Evolutionary conservation across 108 stramenopile species (phyloP).

Genomic region (Fistulifera solaris): DNA sequence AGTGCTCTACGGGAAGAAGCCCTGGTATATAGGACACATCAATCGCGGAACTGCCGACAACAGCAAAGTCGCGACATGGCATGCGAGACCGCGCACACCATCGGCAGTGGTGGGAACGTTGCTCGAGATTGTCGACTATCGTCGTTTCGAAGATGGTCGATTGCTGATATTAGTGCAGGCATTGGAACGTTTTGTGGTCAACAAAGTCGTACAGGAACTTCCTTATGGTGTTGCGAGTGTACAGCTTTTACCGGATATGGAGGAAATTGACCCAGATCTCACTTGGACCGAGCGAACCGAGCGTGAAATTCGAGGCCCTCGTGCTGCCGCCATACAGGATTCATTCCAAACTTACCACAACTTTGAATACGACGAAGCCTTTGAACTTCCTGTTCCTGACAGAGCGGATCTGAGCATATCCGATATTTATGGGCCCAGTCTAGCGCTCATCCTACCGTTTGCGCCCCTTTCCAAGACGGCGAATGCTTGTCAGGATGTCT

Average conservation of each 20-base stretch:
- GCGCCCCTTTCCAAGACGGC: conserved; percentile 35
- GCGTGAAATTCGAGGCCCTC: conserved; percentile 1
- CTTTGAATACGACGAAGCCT: conserved; percentile 56
- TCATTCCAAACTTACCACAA: conserved; percentile 44
- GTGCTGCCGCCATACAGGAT: conserved; percentile 37
- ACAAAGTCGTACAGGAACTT: conserved; percentile 30
- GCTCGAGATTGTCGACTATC: conserved; percentile 56
- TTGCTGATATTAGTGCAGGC: conserved; percentile 60
- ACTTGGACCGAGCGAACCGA: conserved; percentile 8
- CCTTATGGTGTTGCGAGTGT: conserved; percentile 63
- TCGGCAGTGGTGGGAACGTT: conserved; percentile 48
- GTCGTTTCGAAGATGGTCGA: conserved; percentile 56
- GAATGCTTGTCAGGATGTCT: not conserved
- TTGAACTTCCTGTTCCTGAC: conserved; percentile 26
- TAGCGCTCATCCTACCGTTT: conserved; percentile 46
- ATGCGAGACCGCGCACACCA: not conserved
- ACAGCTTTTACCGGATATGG: conserved; percentile 55
- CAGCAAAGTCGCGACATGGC: conserved; percentile 1
- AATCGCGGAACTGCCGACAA: conserved; percentile 21
- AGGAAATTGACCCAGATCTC: conserved; percentile 31
- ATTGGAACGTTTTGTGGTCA: conserved; percentile 63
- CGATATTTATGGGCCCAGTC: conserved; percentile 40
- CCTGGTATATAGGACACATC: conserved; percentile 61
- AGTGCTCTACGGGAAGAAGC: conserved; percentile 28
- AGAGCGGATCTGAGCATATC: conserved; percentile 22